A percentile compares a stretch with the other conserved stretches of the same genome.
Evolutionary conservation across 2,329 filamentous ascomycete species (phyloP).

Genomic region (Lachnellula hyalina): DNA sequence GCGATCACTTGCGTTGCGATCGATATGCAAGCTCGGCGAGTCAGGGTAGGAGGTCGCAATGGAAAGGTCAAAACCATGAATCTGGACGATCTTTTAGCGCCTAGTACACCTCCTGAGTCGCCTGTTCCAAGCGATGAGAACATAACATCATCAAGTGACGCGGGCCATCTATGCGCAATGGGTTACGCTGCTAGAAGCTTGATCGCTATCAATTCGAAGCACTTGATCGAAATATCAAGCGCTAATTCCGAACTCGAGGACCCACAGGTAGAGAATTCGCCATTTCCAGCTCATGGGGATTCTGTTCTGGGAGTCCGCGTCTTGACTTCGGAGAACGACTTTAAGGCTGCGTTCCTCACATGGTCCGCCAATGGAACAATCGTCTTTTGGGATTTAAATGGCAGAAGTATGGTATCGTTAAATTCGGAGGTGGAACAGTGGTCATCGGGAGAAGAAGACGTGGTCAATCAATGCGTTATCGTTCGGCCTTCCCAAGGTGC

Average conservation of each 20-base stretch:
- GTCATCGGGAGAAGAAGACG: constrained; percentile 44
- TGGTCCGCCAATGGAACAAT: constrained; percentile 81
- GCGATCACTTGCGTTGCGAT: constrained; percentile 37
- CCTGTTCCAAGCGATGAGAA: constrained; percentile 20
- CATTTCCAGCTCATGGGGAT: constrained; percentile 58
- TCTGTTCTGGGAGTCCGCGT: constrained; percentile 68
- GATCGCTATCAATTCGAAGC: constrained; percentile 69
- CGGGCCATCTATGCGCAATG: constrained; percentile 53
- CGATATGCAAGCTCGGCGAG: constrained; percentile 30
- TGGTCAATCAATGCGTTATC: constrained; percentile 54
- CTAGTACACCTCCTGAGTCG: constrained; percentile 29
- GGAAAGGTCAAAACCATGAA: constrained; percentile 44
- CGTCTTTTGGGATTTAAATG: constrained; percentile 75
- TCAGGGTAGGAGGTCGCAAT: constrained; percentile 34
- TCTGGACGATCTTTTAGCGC: constrained; percentile 37
- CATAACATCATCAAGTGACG: constrained; percentile 26
- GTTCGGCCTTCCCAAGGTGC: constrained; percentile 56
- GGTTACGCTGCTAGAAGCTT: constrained; percentile 62
- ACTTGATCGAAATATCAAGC: constrained; percentile 61
- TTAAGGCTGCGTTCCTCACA: constrained; percentile 73
- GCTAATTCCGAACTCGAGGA: constrained; percentile 31
- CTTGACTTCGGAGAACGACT: constrained; percentile 53
- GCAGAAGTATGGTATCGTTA: constrained; percentile 59
- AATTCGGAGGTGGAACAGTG: constrained; percentile 65
- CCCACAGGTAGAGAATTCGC: constrained; percentile 36